These are phyloP conservation scores for Euphorbia neoarborescens DNA, from an alignment of 441 rosid genomes.

Conservation along the genomic window DNA sequence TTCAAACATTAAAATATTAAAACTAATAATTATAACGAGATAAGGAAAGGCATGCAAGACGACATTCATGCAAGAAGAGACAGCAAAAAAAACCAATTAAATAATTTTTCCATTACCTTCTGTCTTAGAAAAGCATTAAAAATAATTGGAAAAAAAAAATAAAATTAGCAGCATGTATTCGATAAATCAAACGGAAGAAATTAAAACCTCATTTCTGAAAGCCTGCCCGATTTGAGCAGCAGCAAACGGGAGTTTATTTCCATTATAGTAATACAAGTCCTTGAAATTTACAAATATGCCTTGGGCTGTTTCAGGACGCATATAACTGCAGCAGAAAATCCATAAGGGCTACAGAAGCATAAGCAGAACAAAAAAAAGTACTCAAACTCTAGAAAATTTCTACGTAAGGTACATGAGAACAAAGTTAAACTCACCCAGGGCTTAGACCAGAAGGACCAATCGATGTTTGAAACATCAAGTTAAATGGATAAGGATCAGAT, in stretches of 20 bases:
- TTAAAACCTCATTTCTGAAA: conserved; percentile 57
- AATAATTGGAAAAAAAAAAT: background rate
- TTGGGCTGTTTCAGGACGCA: conserved; percentile 82
- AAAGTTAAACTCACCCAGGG: conserved; percentile 40
- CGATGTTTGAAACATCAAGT: conserved; percentile 68
- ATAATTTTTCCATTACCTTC: background rate
- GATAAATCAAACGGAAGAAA: conserved; percentile 6
- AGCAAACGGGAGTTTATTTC: conserved; percentile 64
- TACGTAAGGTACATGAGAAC: background rate
- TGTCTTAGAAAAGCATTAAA: background rate
- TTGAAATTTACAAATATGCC: conserved; percentile 67
- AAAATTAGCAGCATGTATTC: background rate
- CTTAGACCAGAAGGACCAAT: conserved; percentile 65
- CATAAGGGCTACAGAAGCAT: conserved; percentile 10
- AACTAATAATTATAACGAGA: background rate
- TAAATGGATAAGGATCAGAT: conserved; percentile 61
- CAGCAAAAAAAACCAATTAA: background rate
- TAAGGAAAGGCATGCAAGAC: background rate
- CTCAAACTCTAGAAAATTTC: background rate
- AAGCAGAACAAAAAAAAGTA: too few relatives aligned
- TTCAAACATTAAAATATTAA: background rate
- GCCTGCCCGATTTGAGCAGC: conserved; percentile 81
- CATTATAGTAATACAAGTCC: conserved; percentile 61
- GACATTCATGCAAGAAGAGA: background rate
- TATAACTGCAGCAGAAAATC: conserved; percentile 37